Evolutionary conservation across 148 eudicot genomes (phyloP), one percentile per base, ranked within the genome.

Genomic region (Amaranthus cruentus): DNA sequence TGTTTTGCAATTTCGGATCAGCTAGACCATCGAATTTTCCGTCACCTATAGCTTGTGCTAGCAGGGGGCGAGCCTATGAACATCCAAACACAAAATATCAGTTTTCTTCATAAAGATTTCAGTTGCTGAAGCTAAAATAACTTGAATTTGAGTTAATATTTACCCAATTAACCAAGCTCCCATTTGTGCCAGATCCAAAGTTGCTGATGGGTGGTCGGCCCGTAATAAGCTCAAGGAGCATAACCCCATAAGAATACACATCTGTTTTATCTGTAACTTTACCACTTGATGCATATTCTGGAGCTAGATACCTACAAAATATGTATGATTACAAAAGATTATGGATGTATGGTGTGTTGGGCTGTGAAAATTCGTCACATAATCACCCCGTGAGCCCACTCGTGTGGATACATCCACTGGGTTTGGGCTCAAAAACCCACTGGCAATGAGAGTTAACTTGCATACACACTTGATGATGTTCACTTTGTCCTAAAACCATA

Each of bases 221-320:
- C 11, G 88, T 83, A 4, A 85, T 83, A 42, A 85, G 84, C 76
- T 85, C 88, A 15, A 85, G 79, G 49, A 85, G 86, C 83, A 85
- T 78, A 47, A 85, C 86, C 0, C 88, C 88, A 63, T 80, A 85
- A 9, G 88, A 85, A 75, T 83, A 85, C 50, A 85, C 82, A 69
- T 85, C 88, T 10, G 86, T 76, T 65, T 81, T 85, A 62, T 83
- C 79, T 0, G 88, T 83, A 48, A 81, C 86, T 66, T 81, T 81
- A 66, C 88, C 88, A 50, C 88, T 85, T 52, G 86, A 71, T 50
- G 84, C 86, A 61, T 83, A 85, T 66, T 85, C 88, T 51, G 88
- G 86, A 72, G 84, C 86, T 48, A 85, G 57, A 53, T 85, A 85
- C 53, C 86, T 83, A 68, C 44, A 52, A 28, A 28, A 28, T 11